phyloP scores from a whole-genome alignment of 768 basidiomycete species.

The Lenzites betulinus region DNA sequence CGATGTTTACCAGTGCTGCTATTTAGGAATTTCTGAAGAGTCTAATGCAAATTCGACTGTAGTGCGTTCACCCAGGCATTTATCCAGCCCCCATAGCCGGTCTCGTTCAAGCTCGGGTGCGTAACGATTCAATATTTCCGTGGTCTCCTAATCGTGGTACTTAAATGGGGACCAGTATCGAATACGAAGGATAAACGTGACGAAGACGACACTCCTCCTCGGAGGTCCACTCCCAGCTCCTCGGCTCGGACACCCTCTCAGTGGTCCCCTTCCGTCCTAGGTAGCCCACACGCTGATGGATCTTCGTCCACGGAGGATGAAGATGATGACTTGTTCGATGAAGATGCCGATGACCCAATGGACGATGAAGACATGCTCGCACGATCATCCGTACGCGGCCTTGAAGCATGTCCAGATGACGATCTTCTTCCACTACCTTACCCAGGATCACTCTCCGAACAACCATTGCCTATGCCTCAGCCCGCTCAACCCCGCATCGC shows the following conservation, averaged over 20 bases:
- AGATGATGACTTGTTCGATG: not conserved
- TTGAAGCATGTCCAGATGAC: not conserved
- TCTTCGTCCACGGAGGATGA: conserved; percentile 15
- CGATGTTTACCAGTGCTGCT: not conserved
- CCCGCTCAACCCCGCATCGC: not conserved
- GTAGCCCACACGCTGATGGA: not conserved
- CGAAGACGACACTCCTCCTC: not conserved
- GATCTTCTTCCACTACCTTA: not conserved
- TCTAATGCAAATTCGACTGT: not conserved
- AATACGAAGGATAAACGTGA: not conserved
- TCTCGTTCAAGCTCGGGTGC: not conserved
- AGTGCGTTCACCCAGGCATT: not conserved
- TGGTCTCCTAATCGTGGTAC: not conserved
- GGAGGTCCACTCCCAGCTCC: not conserved
- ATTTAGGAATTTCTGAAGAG: not conserved
- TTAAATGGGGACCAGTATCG: not conserved
- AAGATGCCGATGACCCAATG: not conserved
- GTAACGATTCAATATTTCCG: not conserved
- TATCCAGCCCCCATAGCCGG: not conserved
- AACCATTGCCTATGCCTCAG: not conserved
- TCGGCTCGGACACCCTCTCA: conserved; percentile 14
- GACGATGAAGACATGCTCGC: not conserved
- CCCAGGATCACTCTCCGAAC: not conserved
- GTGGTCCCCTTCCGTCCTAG: conserved; percentile 22
- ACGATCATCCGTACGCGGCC: not conserved